Conservation (phyloP, 257 asterid genomes). For the Solanum appendiculatum region DNA sequence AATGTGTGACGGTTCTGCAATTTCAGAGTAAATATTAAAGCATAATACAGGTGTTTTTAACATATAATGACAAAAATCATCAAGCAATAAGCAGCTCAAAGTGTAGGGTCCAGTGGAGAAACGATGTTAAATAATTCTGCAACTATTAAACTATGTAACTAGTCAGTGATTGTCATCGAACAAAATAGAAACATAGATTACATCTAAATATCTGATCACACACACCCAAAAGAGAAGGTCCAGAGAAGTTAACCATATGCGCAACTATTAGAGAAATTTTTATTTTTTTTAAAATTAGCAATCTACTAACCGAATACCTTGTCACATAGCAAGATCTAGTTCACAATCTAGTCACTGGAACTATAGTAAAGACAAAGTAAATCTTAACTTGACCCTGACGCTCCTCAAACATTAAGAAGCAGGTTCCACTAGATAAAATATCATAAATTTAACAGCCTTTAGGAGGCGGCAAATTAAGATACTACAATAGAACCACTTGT, state of each 20-base stretch:
- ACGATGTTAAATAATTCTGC: background rate
- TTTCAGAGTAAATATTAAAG: background rate
- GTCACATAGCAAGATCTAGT: background rate
- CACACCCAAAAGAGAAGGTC: background rate
- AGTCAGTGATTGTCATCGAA: background rate
- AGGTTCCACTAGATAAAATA: background rate
- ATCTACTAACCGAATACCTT: background rate
- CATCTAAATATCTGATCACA: background rate
- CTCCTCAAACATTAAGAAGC: background rate
- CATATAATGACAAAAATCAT: background rate
- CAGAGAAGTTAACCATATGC: background rate
- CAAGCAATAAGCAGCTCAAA: background rate
- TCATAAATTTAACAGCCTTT: background rate
- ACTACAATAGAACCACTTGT: background rate
- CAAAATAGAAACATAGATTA: background rate
- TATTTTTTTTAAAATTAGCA: background rate
- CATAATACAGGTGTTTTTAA: background rate
- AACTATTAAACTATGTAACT: background rate
- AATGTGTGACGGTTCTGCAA: constrained; percentile 86
- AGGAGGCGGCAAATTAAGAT: background rate
- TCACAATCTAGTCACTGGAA: background rate
- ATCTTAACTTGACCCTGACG: background rate
- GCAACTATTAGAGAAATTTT: background rate
- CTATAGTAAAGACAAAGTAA: background rate
- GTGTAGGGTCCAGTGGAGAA: background rate